Percentiles rank a stretch among this genome's conserved stretches.
Evolutionary conservation across 2,329 filamentous ascomycete genomes (phyloP).

Genomic region (Alternaria arbusti): DNA sequence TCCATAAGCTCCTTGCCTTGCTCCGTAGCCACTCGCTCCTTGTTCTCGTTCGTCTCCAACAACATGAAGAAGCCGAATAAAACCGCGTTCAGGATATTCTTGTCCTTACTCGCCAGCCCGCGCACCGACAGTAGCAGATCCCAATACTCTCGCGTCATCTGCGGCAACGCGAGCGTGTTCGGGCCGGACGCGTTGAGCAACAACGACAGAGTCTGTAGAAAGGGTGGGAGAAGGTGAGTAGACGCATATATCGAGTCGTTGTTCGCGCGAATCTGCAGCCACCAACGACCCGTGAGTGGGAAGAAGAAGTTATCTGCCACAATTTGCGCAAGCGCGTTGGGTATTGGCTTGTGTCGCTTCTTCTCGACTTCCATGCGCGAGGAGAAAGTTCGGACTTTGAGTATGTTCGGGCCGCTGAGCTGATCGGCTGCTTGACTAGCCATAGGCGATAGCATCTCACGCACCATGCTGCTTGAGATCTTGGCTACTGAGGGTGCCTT

Average conservation of each 20-base stretch:
- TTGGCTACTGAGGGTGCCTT: slow-evolving; percentile 66
- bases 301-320: slow-evolving; percentile 83
- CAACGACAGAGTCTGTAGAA: slow-evolving; percentile 84
- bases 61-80: slow-evolving; percentile 80
- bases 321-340: slow-evolving; percentile 79
- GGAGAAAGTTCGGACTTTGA: slow-evolving; percentile 90
- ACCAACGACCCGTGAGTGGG: slow-evolving; percentile 82
- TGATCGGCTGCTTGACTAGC: slow-evolving; percentile 82
- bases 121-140: slow-evolving; percentile 77
- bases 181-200: slow-evolving; percentile 84
- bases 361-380: slow-evolving; percentile 73
- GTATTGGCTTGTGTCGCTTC: slow-evolving; percentile 64
- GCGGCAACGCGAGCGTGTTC: slow-evolving; percentile 74
- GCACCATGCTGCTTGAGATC: slow-evolving; percentile 72
- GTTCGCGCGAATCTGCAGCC: slow-evolving; percentile 63
- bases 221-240: slow-evolving; percentile 76
- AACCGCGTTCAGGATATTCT: slow-evolving; percentile 73
- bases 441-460: slow-evolving; percentile 78
- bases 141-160: slow-evolving; percentile 86
- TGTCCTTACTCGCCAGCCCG: slow-evolving; percentile 59
- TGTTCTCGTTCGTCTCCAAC: slow-evolving; percentile 80
- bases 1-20: slow-evolving; percentile 81
- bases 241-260: slow-evolving; percentile 70
- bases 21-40: slow-evolving; percentile 73
- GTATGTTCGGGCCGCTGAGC: slow-evolving; percentile 76